A percentile compares a stretch with the other conserved stretches of the same genome.
These are phyloP conservation scores for Rubroboletus pulcherrimus DNA, from an alignment of 768 basidiomycete species.

Conservation along the genomic window DNA sequence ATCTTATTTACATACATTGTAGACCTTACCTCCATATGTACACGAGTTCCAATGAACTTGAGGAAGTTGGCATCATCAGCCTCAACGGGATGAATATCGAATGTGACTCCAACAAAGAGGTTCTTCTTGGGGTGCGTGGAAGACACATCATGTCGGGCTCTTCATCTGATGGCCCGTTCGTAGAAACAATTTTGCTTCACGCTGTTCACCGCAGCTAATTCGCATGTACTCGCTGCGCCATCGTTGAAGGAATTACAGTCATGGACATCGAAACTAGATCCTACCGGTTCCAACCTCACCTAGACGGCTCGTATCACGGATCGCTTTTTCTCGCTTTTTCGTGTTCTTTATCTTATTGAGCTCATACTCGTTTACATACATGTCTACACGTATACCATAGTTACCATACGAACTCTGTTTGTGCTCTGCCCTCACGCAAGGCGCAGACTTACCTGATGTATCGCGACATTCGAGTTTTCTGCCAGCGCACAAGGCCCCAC, in stretches of 20 bases:
- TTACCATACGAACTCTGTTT: constrained; percentile 12
- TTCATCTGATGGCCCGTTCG: constrained; percentile 3
- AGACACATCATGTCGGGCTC: not conserved
- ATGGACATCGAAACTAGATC: constrained; percentile 84
- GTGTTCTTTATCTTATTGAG: constrained; percentile 17
- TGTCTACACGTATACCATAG: constrained; percentile 30
- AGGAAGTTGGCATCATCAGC: constrained; percentile 81
- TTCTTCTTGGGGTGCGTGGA: constrained; percentile 71
- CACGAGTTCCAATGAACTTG: constrained; percentile 75
- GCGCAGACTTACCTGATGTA: not conserved
- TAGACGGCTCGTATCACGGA: constrained; percentile 21
- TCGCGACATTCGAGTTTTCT: constrained; percentile 1
- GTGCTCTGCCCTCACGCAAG: constrained; percentile 1
- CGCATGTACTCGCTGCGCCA: constrained; percentile 82
- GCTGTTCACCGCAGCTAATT: constrained; percentile 88
- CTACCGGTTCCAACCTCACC: constrained; percentile 58
- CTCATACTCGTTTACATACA: constrained; percentile 14
- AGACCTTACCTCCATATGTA: constrained; percentile 93
- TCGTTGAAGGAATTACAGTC: constrained; percentile 77
- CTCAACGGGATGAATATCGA: constrained; percentile 82
- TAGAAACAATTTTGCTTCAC: constrained; percentile 88
- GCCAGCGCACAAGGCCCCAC: not conserved
- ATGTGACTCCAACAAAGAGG: constrained; percentile 81
- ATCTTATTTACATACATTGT: constrained; percentile 3
- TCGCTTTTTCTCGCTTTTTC: not conserved